Conservation (phyloP, 495 filamentous ascomycete species). For the Daldinia decipiens region DNA sequence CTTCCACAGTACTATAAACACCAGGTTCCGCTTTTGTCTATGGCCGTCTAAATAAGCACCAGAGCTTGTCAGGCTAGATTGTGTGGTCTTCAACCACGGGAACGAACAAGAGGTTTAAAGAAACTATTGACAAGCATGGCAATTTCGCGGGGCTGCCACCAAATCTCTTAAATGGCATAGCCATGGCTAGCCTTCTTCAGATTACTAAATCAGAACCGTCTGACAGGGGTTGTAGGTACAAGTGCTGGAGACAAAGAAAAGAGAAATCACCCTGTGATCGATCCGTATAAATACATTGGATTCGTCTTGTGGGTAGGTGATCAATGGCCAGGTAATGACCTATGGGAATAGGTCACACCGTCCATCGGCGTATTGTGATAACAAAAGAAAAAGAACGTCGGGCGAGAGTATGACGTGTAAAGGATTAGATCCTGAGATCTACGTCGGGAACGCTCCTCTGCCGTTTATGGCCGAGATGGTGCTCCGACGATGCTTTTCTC, state of each 20-base stretch:
- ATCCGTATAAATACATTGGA: conserved; percentile 4
- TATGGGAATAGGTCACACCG: conserved; percentile 45
- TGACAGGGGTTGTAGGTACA: not conserved
- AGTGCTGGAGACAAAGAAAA: not conserved
- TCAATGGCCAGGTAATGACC: conserved; percentile 50
- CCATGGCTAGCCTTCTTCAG: conserved; percentile 4
- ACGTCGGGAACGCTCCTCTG: conserved; percentile 61
- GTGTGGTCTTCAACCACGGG: not conserved
- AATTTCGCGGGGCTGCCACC: not conserved
- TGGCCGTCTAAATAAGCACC: conserved; percentile 5
- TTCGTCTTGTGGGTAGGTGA: conserved; percentile 20
- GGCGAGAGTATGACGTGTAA: conserved; percentile 18
- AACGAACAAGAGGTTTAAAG: conserved; percentile 15
- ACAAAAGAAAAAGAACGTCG: conserved; percentile 18
- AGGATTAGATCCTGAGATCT: conserved; percentile 41
- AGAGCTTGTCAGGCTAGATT: conserved; percentile 1
- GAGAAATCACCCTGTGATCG: conserved; percentile 1
- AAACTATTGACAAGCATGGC: conserved; percentile 11
- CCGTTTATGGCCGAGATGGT: conserved; percentile 57
- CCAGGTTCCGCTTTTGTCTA: conserved; percentile 12
- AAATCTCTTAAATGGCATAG: not conserved
- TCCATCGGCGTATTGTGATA: conserved; percentile 45
- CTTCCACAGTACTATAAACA: not conserved
- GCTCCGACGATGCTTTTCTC: conserved; percentile 58
- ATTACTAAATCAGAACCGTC: not conserved